A percentile compares a stretch with the other conserved stretches of the same genome.
phyloP scores from a whole-genome alignment of 495 filamentous ascomycete species.

The Penicillium roqueforti region DNA sequence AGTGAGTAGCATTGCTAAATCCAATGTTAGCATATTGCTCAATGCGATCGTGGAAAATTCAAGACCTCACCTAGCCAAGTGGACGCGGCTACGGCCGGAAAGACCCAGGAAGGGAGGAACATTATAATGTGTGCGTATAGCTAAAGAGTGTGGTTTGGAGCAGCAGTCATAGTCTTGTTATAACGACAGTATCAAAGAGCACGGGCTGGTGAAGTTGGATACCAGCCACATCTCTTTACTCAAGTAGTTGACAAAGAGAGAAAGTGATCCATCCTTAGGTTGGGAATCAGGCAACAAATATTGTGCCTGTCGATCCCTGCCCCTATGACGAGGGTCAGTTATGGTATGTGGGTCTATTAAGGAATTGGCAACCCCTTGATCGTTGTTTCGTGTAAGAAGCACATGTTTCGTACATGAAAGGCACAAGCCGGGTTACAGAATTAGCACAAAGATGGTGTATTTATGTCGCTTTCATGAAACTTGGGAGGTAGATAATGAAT shows the following conservation, averaged over 20 bases:
- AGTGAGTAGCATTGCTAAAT: constrained; percentile 15
- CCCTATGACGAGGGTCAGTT: constrained; percentile 3
- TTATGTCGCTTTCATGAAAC: neutral
- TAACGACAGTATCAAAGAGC: neutral
- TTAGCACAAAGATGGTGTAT: neutral
- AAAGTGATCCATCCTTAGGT: constrained; percentile 6
- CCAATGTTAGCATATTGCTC: neutral
- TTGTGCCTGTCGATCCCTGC: constrained; percentile 12
- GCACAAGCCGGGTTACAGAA: neutral
- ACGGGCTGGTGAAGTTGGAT: constrained; percentile 12
- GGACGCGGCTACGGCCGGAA: constrained; percentile 8
- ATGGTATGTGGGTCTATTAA: constrained; percentile 13
- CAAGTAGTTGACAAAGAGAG: constrained; percentile 8
- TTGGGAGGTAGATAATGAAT: neutral
- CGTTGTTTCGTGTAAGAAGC: constrained; percentile 7
- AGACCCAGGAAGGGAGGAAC: constrained; percentile 9
- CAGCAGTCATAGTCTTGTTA: constrained; percentile 6
- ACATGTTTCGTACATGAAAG: constrained; percentile 3
- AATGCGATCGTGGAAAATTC: neutral
- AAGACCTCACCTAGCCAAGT: constrained; percentile 9
- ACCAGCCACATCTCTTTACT: constrained; percentile 8
- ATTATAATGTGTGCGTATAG: neutral
- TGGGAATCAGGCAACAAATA: constrained; percentile 1
- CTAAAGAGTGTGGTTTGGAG: neutral
- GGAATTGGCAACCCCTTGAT: neutral